These are phyloP conservation scores for Paraglomus brasilianum DNA, from an alignment of 192 early-diverging fungal species.

Conservation along the genomic window DNA sequence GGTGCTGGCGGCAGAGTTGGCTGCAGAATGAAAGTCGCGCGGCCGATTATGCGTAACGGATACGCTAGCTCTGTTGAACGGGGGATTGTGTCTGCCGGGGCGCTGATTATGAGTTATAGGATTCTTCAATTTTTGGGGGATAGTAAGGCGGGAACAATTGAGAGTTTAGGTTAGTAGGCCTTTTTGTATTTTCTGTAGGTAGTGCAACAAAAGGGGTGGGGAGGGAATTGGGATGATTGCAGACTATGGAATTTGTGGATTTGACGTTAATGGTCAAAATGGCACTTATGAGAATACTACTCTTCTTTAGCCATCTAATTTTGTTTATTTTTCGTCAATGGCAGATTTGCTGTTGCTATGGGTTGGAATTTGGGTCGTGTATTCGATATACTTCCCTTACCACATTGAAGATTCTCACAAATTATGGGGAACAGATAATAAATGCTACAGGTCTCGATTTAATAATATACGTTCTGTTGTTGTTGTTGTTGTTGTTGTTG, in stretches of 20 bases:
- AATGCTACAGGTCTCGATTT: constrained; percentile 23
- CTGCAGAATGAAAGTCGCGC: background rate
- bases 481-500: no score
- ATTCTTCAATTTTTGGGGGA: constrained; percentile 4
- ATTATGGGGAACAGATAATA: constrained; percentile 31
- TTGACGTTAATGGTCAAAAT: background rate
- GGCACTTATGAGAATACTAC: background rate
- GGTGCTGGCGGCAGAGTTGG: background rate
- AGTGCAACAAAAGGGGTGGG: background rate
- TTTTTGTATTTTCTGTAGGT: no score
- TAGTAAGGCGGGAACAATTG: constrained; percentile 18
- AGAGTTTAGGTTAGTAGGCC: constrained; percentile 16
- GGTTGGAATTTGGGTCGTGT: constrained; percentile 26
- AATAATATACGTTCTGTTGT: background rate
- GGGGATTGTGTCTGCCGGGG: background rate
- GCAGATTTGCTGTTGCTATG: constrained; percentile 29
- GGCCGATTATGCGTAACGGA: background rate
- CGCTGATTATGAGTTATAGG: constrained; percentile 12
- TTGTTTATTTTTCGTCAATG: no score
- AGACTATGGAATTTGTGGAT: no score
- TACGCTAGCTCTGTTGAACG: constrained; percentile 16
- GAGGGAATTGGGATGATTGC: background rate
- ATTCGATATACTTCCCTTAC: constrained; percentile 23
- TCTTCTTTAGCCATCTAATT: background rate
- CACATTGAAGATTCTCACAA: constrained; percentile 10